Percentiles rank a stretch among this genome's conserved stretches.
Conservation (phyloP, 352 stramenopile genomes). For the Pythium scleroteichum region DNA sequence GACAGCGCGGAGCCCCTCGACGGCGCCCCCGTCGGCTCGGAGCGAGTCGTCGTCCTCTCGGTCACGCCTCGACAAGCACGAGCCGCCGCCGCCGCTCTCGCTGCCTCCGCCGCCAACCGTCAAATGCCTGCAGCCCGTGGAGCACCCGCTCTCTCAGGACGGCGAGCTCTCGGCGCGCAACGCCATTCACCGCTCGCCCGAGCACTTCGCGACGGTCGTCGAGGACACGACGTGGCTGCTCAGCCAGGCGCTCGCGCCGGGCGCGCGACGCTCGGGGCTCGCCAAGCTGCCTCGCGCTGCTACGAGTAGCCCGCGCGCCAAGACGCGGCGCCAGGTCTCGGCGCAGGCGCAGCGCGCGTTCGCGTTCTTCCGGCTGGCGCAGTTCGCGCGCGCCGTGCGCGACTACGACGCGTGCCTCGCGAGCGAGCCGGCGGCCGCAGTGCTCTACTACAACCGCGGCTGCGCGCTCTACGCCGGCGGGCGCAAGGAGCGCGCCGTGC, state of each 20-base stretch:
- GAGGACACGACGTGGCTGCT: slow-evolving; percentile 39
- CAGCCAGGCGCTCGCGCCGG: slow-evolving; percentile 25
- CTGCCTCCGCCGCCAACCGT: not conserved
- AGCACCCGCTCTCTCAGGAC: slow-evolving; percentile 22
- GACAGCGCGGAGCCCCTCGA: not conserved
- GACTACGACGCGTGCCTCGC: slow-evolving; percentile 58
- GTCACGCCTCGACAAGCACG: not conserved
- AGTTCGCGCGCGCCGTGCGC: slow-evolving; percentile 45
- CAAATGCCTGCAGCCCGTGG: slow-evolving; percentile 25
- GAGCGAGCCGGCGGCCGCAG: slow-evolving; percentile 38
- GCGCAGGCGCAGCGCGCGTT: slow-evolving; percentile 60
- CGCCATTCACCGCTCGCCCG: slow-evolving; percentile 19
- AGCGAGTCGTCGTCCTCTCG: slow-evolving; percentile 1
- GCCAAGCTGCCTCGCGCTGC: not conserved
- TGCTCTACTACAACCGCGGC: slow-evolving; percentile 61
- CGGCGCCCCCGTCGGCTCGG: not conserved
- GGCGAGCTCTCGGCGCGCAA: slow-evolving; percentile 34
- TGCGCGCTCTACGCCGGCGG: slow-evolving; percentile 59
- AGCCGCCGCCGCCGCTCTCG: not conserved
- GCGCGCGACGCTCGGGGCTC: no score
- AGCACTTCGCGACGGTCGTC: slow-evolving; percentile 29
- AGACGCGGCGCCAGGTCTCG: slow-evolving; percentile 38
- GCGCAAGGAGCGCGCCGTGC: slow-evolving; percentile 43
- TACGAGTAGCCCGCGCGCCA: slow-evolving; percentile 24
- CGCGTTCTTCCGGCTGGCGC: slow-evolving; percentile 49